phyloP scores from a whole-genome alignment of 768 basidiomycete species.

The Serpula lacrymans region DNA sequence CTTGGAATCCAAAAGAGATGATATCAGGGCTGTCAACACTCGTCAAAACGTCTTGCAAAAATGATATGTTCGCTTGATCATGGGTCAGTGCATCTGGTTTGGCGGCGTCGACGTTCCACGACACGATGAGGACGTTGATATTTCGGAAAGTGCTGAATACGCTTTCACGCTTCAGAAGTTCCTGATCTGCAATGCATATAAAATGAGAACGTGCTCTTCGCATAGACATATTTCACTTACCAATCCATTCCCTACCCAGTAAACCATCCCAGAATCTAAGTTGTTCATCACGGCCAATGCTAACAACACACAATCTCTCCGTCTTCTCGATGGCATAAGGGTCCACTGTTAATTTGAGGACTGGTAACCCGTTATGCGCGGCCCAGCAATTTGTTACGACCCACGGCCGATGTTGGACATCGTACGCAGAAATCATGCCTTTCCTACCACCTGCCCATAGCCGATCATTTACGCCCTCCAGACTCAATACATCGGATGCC shows the following conservation, averaged over 20 bases:
- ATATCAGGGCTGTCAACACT: slow-evolving; percentile 81
- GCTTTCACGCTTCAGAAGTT: slow-evolving; percentile 69
- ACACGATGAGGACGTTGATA: slow-evolving; percentile 72
- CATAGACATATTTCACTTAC: slow-evolving; percentile 44
- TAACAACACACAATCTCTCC: slow-evolving; percentile 67
- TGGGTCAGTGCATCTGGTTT: slow-evolving; percentile 72
- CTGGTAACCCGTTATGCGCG: slow-evolving; percentile 69
- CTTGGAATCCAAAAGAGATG: slow-evolving; percentile 93
- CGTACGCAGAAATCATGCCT: slow-evolving; percentile 80
- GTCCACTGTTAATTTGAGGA: slow-evolving; percentile 66
- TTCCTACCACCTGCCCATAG: slow-evolving; percentile 88
- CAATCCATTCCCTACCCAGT: slow-evolving; percentile 80
- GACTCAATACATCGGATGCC: slow-evolving; percentile 72
- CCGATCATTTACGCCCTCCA: slow-evolving; percentile 80
- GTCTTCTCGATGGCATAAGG: slow-evolving; percentile 69
- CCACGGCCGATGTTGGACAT: slow-evolving; percentile 76
- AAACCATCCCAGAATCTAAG: slow-evolving; percentile 89
- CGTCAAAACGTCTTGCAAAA: slow-evolving; percentile 73
- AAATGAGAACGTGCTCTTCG: neutral
- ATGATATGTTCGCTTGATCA: slow-evolving; percentile 67
- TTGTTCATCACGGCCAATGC: slow-evolving; percentile 69
- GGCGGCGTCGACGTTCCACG: slow-evolving; percentile 92
- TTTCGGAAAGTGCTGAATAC: slow-evolving; percentile 79
- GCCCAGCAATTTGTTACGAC: slow-evolving; percentile 83
- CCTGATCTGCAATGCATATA: slow-evolving; percentile 51